Conservation (phyloP, 164 flowering plant species). For the Tetracentron sinense region DNA sequence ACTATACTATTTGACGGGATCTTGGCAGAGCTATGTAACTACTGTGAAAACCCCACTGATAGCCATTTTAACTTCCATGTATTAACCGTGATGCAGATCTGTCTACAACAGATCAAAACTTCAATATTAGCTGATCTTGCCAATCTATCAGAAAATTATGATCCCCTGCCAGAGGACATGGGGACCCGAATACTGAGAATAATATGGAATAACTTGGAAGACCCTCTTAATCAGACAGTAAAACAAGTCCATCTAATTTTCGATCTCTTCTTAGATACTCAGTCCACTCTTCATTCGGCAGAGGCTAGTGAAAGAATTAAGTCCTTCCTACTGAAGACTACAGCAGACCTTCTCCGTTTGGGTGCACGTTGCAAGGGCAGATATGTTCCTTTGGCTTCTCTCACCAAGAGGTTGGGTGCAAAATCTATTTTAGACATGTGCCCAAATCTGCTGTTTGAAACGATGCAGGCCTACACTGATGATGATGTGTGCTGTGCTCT, state of each 20-base stretch:
- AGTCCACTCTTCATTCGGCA: slow-evolving; percentile 41
- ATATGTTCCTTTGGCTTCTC: slow-evolving; percentile 85
- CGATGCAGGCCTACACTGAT: slow-evolving; percentile 65
- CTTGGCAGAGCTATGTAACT: slow-evolving; percentile 82
- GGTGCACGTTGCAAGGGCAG: slow-evolving; percentile 96
- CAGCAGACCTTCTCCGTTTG: slow-evolving; percentile 65
- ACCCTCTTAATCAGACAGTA: slow-evolving; percentile 95
- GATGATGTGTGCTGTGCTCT: slow-evolving; percentile 96
- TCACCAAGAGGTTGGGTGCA: slow-evolving; percentile 90
- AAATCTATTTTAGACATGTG: slow-evolving; percentile 62
- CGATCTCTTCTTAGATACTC: slow-evolving; percentile 83
- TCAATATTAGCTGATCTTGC: slow-evolving; percentile 45
- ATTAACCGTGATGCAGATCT: slow-evolving; percentile 90
- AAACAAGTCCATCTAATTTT: slow-evolving; percentile 94
- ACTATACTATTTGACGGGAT: slow-evolving; percentile 85
- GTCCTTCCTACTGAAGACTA: slow-evolving; percentile 48
- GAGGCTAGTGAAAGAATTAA: slow-evolving; percentile 44
- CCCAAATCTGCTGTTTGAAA: slow-evolving; percentile 58
- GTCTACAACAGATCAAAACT: slow-evolving; percentile 93
- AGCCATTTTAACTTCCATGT: slow-evolving; percentile 96
- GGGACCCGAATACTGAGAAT: slow-evolving; percentile 64
- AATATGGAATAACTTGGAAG: slow-evolving; percentile 97
- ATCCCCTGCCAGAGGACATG: slow-evolving; percentile 65
- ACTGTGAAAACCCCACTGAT: slow-evolving; percentile 80
- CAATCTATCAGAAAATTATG: slow-evolving; percentile 31